Conservation (phyloP, 176 grass and related monocot genomes). For the Aegilops speltoides region DNA sequence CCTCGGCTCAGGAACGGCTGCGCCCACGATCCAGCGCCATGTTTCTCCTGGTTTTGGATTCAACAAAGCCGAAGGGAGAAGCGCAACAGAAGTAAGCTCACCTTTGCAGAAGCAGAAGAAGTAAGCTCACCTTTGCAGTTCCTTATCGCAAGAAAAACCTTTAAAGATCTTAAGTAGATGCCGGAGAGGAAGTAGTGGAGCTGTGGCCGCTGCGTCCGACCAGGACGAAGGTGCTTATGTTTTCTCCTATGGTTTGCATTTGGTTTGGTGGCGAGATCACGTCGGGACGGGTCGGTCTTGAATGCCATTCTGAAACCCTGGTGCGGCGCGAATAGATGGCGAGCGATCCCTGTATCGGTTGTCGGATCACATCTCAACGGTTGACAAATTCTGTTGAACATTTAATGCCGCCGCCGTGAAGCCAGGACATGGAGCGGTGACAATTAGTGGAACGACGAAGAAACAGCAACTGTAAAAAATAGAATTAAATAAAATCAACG, state of each 20-base stretch:
- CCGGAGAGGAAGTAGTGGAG: not conserved
- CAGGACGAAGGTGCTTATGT: not conserved
- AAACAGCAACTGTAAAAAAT: not conserved
- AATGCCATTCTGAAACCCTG: not conserved
- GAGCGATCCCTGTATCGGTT: not conserved
- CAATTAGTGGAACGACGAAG: not conserved
- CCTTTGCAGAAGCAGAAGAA: constrained; percentile 5
- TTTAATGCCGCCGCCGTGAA: not conserved
- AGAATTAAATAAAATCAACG: not conserved
- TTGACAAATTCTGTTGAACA: not conserved
- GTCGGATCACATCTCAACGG: constrained; percentile 1
- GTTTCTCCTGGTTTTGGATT: not conserved
- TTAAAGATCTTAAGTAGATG: not conserved
- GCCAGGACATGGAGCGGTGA: not conserved
- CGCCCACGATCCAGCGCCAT: not conserved
- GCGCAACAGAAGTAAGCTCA: not conserved
- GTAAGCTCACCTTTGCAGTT: not conserved
- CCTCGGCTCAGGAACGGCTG: not conserved
- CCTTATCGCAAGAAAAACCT: not conserved
- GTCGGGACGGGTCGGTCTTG: not conserved
- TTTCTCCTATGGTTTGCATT: not conserved
- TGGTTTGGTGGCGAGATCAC: not conserved
- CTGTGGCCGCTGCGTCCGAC: not conserved
- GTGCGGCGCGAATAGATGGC: not conserved
- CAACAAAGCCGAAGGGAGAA: not conserved